Conservation (phyloP, 306 rosid genomes). For the Geum urbanum region DNA sequence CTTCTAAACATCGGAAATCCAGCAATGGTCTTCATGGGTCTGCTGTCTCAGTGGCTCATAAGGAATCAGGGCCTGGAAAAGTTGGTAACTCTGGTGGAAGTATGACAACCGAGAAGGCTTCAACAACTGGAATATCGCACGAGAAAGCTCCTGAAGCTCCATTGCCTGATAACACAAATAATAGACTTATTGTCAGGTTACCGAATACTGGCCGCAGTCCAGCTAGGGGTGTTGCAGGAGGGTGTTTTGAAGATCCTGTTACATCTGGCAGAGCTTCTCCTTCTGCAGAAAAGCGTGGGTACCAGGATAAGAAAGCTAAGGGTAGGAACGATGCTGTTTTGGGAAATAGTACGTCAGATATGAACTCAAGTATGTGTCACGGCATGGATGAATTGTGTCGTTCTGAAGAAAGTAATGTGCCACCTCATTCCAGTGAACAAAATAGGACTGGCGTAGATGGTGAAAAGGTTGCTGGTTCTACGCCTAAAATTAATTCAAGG, state of each 20-base stretch:
- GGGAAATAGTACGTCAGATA: conserved; percentile 39
- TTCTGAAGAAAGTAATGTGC: conserved; percentile 54
- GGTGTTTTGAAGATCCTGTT: conserved; percentile 52
- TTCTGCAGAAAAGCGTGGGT: conserved; percentile 58
- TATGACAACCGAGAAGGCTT: conserved; percentile 40
- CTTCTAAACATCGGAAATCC: conserved; percentile 63
- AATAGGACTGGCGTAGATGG: conserved; percentile 38
- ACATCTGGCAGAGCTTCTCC: conserved; percentile 54
- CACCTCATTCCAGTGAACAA: conserved; percentile 39
- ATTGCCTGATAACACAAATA: conserved; percentile 44
- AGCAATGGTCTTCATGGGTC: conserved; percentile 51
- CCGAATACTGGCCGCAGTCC: conserved; percentile 63
- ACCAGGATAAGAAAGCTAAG: conserved; percentile 45
- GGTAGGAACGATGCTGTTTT: conserved; percentile 40
- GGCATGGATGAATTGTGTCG: conserved; percentile 49
- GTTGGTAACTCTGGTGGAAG: conserved; percentile 36
- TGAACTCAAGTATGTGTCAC: conserved; percentile 46
- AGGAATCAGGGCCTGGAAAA: conserved; percentile 53
- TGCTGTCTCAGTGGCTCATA: conserved; percentile 40
- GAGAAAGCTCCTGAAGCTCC: conserved; percentile 44
- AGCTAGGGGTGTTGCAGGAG: conserved; percentile 45
- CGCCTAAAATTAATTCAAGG: conserved; percentile 42
- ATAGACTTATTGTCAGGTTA: conserved; percentile 62
- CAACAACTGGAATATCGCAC: conserved; percentile 16
- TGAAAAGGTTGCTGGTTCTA: conserved; percentile 48